These are phyloP conservation scores for Dactylellina parvicollis DNA, from an alignment of 2,329 filamentous ascomycete genomes.

Conservation along the genomic window DNA sequence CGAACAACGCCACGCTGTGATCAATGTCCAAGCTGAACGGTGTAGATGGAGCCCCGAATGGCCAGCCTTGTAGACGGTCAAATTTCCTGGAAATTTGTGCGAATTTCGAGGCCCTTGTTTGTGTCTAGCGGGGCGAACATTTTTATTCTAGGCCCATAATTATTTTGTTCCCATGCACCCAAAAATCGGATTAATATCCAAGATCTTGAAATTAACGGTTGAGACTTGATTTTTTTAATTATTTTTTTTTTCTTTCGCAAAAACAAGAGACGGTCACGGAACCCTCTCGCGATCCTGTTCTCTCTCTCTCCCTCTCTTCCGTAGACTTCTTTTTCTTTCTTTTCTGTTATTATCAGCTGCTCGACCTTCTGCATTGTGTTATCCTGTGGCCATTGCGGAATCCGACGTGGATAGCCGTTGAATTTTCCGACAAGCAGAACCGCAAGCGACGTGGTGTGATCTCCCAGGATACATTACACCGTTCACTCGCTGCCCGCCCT, in stretches of 20 bases:
- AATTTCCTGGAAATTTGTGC: slow-evolving; percentile 39
- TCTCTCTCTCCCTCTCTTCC: slow-evolving; percentile 3
- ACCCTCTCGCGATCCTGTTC: slow-evolving; percentile 29
- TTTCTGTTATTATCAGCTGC: slow-evolving; percentile 17
- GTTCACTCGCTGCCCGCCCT: not conserved
- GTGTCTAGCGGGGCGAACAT: not conserved
- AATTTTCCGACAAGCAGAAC: slow-evolving; percentile 51
- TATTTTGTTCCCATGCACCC: slow-evolving; percentile 16
- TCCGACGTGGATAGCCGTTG: slow-evolving; percentile 47
- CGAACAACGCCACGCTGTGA: slow-evolving; percentile 18
- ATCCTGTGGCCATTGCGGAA: slow-evolving; percentile 23
- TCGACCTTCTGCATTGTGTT: slow-evolving; percentile 46
- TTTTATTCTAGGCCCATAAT: slow-evolving; percentile 13
- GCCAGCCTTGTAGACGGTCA: not conserved
- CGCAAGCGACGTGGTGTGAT: slow-evolving; percentile 55
- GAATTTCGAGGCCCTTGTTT: not conserved
- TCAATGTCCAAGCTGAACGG: too few relatives aligned
- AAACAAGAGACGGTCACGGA: slow-evolving; percentile 31
- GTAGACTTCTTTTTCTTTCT: not conserved
- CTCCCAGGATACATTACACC: slow-evolving; percentile 22
- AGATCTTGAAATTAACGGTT: slow-evolving; percentile 27
- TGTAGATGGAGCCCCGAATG: not conserved
- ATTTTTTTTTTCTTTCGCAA: not conserved
- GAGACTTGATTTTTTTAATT: slow-evolving; percentile 4
- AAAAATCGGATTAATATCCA: slow-evolving; percentile 5